These are phyloP conservation scores for Penicillium samsonianum DNA, from an alignment of 495 filamentous ascomycete species.

Conservation along the genomic window DNA sequence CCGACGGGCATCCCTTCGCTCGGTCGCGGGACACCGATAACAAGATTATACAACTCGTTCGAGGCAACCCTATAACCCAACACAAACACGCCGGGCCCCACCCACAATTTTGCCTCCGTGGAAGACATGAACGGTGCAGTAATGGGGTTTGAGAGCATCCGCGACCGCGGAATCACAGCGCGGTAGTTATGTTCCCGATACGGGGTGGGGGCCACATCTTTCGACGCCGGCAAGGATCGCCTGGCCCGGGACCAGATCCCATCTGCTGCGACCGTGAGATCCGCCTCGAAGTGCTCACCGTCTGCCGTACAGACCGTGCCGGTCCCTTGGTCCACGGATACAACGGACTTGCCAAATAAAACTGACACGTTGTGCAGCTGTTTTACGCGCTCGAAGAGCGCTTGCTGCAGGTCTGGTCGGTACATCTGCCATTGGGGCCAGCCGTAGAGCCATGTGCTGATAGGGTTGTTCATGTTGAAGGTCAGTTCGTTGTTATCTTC, in stretches of 20 bases:
- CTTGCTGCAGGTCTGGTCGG: conserved; percentile 18
- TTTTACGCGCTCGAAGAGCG: conserved; percentile 17
- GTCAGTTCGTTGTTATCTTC: conserved; percentile 15
- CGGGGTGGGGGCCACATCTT: conserved; percentile 16
- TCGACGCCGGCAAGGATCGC: conserved; percentile 19
- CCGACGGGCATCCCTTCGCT: conserved; percentile 15
- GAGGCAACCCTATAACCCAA: conserved; percentile 18
- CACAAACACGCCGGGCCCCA: conserved; percentile 13
- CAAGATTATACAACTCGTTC: conserved; percentile 15
- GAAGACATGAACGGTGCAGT: conserved; percentile 19
- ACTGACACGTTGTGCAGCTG: conserved; percentile 15
- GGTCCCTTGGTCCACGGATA: conserved; percentile 11
- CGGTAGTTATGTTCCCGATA: conserved; percentile 21
- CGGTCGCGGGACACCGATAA: conserved; percentile 17
- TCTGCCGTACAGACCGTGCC: conserved; percentile 14
- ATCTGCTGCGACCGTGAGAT: conserved; percentile 20
- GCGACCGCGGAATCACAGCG: conserved; percentile 17
- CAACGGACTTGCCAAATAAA: conserved; percentile 15
- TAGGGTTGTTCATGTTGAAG: conserved; percentile 22
- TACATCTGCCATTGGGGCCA: conserved; percentile 20
- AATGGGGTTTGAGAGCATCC: conserved; percentile 19
- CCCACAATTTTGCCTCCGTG: conserved; percentile 14
- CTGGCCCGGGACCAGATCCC: conserved; percentile 18
- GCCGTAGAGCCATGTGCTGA: conserved; percentile 18
- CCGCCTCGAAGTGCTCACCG: conserved; percentile 14